These are phyloP conservation scores for Chondrus crispus DNA, from an alignment of 23 red algal genomes.

Conservation along the genomic window DNA sequence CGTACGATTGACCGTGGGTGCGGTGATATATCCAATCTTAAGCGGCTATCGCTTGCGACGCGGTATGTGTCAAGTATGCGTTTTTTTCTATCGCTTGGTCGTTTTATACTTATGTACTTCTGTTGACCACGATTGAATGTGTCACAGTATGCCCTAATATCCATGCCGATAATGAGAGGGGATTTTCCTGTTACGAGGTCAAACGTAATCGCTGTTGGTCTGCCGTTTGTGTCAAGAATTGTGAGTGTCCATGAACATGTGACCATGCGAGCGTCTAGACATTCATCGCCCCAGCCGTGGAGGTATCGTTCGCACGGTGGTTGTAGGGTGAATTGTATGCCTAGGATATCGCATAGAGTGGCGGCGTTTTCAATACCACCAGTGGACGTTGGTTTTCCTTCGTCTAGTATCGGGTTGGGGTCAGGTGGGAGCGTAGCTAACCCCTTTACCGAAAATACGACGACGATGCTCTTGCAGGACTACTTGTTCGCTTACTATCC, in stretches of 20 bases:
- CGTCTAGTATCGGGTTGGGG: slow-evolving; percentile 31
- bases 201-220: too few relatives aligned
- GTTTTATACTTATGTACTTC: neutral
- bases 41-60: neutral
- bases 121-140: neutral
- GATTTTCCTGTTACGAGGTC: neutral
- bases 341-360: neutral
- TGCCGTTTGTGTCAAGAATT: neutral
- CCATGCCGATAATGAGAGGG: neutral
- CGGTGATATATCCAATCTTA: neutral
- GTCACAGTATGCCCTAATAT: neutral
- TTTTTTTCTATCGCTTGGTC: neutral
- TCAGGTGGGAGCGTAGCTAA: neutral
- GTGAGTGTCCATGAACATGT: neutral
- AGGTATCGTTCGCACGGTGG: neutral
- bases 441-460: slow-evolving; percentile 21
- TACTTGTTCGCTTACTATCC: too few relatives aligned
- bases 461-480: too few relatives aligned
- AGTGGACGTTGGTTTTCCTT: slow-evolving; percentile 11
- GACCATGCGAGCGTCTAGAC: neutral
- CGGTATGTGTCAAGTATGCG: neutral
- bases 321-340: neutral
- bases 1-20: neutral
- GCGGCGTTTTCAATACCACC: neutral
- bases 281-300: neutral